Evolutionary conservation across 169 alveolate species (phyloP).

Genomic region (Plasmodium gallinaceum): DNA sequence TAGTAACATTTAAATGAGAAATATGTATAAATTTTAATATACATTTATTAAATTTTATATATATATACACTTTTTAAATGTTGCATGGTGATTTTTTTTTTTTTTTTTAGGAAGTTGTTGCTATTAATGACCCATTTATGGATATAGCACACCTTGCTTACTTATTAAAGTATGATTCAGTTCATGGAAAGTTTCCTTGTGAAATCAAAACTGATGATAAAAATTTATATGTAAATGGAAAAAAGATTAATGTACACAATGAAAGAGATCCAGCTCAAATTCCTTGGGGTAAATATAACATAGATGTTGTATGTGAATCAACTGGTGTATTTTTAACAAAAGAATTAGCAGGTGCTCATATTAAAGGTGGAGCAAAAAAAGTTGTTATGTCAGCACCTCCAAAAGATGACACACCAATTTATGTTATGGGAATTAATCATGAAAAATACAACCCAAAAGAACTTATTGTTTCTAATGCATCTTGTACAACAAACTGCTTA

Average conservation of each 20-base stretch:
- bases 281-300: slow-evolving; percentile 98
- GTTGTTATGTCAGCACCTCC: slow-evolving; percentile 99
- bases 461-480: slow-evolving; percentile 98
- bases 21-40: neutral
- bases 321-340: slow-evolving; percentile 97
- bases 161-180: slow-evolving; percentile 96
- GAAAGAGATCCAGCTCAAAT: slow-evolving; percentile 96
- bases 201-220: slow-evolving; percentile 87
- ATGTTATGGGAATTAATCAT: slow-evolving; percentile 99
- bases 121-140: slow-evolving; percentile 99
- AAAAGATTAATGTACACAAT: slow-evolving; percentile 88
- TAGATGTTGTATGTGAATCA: slow-evolving; percentile 97
- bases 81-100: neutral
- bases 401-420: slow-evolving; percentile 97
- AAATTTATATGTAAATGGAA: slow-evolving; percentile 89
- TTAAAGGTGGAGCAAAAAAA: slow-evolving; percentile 98
- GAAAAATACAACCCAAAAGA: slow-evolving; percentile 90
- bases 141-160: slow-evolving; percentile 95
- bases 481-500: slow-evolving; percentile 99
- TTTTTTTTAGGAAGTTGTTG: slow-evolving; percentile 89
- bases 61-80: neutral
- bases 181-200: slow-evolving; percentile 94
- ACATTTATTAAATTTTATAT: neutral
- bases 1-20: too few relatives aligned
- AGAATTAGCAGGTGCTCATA: slow-evolving; percentile 95